A percentile compares a stretch with the other conserved stretches of the same genome.
Conservation (phyloP, 352 stramenopile species). For the Thraustochytrium striatum region DNA sequence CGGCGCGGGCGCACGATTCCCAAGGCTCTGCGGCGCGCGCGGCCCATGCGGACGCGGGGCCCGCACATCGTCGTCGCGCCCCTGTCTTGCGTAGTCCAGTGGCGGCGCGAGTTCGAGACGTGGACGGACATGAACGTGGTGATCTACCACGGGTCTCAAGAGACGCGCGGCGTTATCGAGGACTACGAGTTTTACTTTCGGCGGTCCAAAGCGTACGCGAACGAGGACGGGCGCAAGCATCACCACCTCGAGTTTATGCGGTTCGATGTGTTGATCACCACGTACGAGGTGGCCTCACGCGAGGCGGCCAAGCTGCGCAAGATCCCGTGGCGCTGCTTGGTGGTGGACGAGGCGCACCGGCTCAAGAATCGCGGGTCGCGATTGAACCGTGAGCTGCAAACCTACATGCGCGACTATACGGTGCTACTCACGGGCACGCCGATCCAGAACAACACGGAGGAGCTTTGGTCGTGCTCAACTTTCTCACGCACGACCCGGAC, state of each 20-base stretch:
- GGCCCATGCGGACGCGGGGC: constrained; percentile 71
- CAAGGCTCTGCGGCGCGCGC: neutral
- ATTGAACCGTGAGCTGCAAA: constrained; percentile 74
- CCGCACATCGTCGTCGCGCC: constrained; percentile 98
- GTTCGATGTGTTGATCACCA: constrained; percentile 99
- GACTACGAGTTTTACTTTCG: constrained; percentile 39
- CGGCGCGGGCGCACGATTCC: constrained; percentile 62
- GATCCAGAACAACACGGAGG: constrained; percentile 98
- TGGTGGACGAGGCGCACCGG: constrained; percentile 98
- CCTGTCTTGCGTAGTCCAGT: constrained; percentile 94
- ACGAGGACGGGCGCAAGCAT: neutral
- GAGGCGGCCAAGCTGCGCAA: constrained; percentile 67
- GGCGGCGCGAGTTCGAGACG: constrained; percentile 85
- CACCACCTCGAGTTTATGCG: constrained; percentile 60
- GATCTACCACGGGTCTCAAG: constrained; percentile 92
- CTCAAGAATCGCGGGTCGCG: constrained; percentile 97
- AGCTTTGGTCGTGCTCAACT: constrained; percentile 99
- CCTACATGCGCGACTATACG: constrained; percentile 64
- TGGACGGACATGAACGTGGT: constrained; percentile 78
- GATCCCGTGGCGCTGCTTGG: constrained; percentile 92
- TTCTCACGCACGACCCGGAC: constrained; percentile 57
- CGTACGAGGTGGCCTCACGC: constrained; percentile 86
- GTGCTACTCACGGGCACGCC: constrained; percentile 84
- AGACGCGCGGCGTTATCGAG: constrained; percentile 48
- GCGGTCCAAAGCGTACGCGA: neutral